A percentile compares a stretch with the other conserved stretches of the same genome.
Conservation (phyloP, 495 filamentous ascomycete species). For the Daldinia concentrica region DNA sequence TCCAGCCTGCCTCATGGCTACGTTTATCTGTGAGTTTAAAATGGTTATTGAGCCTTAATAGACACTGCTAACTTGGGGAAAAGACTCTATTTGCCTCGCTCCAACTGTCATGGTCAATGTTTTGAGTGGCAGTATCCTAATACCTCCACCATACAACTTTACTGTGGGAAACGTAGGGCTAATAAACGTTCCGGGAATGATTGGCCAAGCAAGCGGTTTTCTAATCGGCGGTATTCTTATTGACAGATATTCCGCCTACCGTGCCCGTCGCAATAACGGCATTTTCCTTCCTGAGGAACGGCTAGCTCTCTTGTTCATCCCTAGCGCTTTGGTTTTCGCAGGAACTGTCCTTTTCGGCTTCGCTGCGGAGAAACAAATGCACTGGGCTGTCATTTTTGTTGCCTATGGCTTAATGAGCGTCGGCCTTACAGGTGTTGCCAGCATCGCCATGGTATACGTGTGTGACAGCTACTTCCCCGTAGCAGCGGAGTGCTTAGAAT, state of each 20-base stretch:
- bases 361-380: slow-evolving; percentile 11
- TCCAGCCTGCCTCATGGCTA: slow-evolving; percentile 19
- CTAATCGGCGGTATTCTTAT: slow-evolving; percentile 19
- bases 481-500: slow-evolving; percentile 19
- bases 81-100: slow-evolving; percentile 21
- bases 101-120: slow-evolving; percentile 24
- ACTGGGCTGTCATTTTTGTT: slow-evolving; percentile 13
- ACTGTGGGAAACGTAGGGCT: slow-evolving; percentile 17
- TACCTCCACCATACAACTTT: slow-evolving; percentile 22
- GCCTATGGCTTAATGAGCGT: slow-evolving; percentile 23
- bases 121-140: slow-evolving; percentile 12
- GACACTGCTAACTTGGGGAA: slow-evolving; percentile 1
- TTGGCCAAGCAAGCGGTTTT: slow-evolving; percentile 14
- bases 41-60: not conserved
- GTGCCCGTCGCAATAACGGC: slow-evolving; percentile 20
- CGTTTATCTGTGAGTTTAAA: slow-evolving; percentile 8
- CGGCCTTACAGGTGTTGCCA: slow-evolving; percentile 14
- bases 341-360: slow-evolving; percentile 27
- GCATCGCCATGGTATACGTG: slow-evolving; percentile 22
- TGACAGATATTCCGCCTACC: slow-evolving; percentile 12
- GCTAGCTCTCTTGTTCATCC: slow-evolving; percentile 14
- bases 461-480: slow-evolving; percentile 25
- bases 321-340: slow-evolving; percentile 9
- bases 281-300: slow-evolving; percentile 21
- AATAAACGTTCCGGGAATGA: slow-evolving; percentile 16